Conservation (phyloP, 345 rosid species). For the Citrus australasica region DNA sequence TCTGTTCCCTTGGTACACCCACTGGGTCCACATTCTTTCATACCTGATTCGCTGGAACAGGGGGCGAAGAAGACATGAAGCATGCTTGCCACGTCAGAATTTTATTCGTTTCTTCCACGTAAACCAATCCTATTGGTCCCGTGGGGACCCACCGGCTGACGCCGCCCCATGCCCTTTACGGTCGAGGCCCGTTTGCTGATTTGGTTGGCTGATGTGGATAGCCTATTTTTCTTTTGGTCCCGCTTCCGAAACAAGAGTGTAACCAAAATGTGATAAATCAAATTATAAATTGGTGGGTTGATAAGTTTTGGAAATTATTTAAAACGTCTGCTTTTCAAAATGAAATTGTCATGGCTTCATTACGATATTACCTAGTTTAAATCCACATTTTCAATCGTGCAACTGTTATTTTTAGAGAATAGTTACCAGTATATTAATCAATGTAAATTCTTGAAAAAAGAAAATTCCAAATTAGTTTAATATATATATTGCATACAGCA, state of each 20-base stretch:
- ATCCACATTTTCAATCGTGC: no score
- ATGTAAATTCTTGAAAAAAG: background rate
- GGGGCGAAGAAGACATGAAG: background rate
- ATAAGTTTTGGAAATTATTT: no score
- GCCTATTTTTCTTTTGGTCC: background rate
- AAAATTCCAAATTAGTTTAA: no score
- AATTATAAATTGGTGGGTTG: no score
- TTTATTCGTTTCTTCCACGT: constrained; percentile 15
- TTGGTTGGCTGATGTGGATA: background rate
- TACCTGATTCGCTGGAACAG: background rate
- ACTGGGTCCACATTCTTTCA: background rate
- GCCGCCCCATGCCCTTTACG: background rate
- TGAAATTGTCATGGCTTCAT: no score
- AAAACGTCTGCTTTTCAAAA: background rate
- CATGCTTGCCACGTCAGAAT: constrained; percentile 23
- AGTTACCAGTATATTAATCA: no score
- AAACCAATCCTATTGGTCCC: constrained; percentile 9
- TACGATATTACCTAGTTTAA: no score
- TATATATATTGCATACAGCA: no score
- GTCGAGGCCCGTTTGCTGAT: background rate
- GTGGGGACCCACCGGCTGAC: background rate
- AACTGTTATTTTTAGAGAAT: no score
- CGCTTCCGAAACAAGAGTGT: background rate
- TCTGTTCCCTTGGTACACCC: background rate
- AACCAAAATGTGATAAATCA: no score